Evolutionary conservation across 257 asterid genomes (phyloP), one percentile per base, ranked within the genome.

Genomic region (Lycium ferocissimum): DNA sequence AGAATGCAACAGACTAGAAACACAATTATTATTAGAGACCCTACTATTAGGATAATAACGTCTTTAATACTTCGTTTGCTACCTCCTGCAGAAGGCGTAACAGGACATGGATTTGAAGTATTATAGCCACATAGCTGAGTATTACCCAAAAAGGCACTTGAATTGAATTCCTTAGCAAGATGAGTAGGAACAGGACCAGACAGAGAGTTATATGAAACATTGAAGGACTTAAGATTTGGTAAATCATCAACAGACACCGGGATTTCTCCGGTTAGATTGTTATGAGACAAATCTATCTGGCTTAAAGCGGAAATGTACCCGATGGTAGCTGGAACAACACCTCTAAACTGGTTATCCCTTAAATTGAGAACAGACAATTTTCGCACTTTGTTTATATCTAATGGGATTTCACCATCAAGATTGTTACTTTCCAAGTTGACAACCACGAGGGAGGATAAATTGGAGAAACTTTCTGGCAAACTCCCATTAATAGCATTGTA

Each of bases 141-240:
- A 87, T 97, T 95, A 63, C 98, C 99, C 18, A 72, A 51, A 83
- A 97, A 97, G 0, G 97, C 89, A 22, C 93, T 92, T 3, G 97
- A 87, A 45, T 90, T 90, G 92, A 97, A 97, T 62, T 90, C 93
- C 10, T 63, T 88, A 37, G 97, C 83, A 65, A 97, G 98, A 10
- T 66, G 80, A 20, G 22, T 17, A 0, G 98, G 99, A 79, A 95
- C 96, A 22, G 88, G 87, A 9, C 99, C 98, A 13, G 98, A 92
- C 14, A 97, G 94, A 45, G 90, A 89, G 89, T 97, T 97, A 47
- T 92, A 94, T 0, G 99, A 97, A 76, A 93, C 94, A 83, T 94
- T 93, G 84, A 97, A 95, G 6, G 91, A 88, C 22, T 37, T 86
- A 22, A 97, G 96, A 86, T 82, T 89, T 2, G 93, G 92, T 57